Evolutionary conservation across 108 stramenopile species (phyloP).

Genomic region (Cyclotella kingstonii): DNA sequence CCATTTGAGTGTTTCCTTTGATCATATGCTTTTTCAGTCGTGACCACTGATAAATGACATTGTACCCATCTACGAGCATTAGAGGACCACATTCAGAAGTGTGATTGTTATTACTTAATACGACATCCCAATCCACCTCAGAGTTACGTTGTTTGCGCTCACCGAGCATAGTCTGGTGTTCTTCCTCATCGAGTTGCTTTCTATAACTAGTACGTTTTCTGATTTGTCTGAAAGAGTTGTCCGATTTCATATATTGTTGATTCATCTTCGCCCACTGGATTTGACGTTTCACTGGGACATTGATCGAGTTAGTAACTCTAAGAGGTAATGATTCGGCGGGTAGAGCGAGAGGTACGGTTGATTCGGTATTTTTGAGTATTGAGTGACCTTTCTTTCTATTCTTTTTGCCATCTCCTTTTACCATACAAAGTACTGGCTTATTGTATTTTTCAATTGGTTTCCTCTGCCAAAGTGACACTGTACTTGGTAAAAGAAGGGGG

Average conservation of each 20-base stretch:
- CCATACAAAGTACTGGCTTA: constrained; percentile 36
- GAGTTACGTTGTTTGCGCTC: constrained; percentile 57
- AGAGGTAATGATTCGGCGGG: constrained; percentile 29
- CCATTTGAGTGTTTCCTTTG: constrained; percentile 55
- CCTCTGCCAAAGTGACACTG: too few relatives aligned
- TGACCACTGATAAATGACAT: constrained; percentile 82
- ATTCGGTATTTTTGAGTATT: constrained; percentile 3
- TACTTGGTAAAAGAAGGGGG: too few relatives aligned
- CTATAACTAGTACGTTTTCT: constrained; percentile 61
- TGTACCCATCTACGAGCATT: constrained; percentile 86
- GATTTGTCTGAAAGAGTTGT: constrained; percentile 60
- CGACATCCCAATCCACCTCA: constrained; percentile 82
- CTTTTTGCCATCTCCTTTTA: constrained; percentile 75
- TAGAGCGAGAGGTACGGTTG: constrained; percentile 8
- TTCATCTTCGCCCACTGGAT: constrained; percentile 66
- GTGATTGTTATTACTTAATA: constrained; percentile 55
- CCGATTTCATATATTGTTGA: constrained; percentile 45
- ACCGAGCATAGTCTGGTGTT: constrained; percentile 54
- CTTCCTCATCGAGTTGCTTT: constrained; percentile 61
- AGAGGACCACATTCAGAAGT: constrained; percentile 61
- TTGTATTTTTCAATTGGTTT: neutral
- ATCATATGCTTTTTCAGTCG: constrained; percentile 83
- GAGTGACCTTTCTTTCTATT: constrained; percentile 56
- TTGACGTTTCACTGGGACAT: constrained; percentile 73
- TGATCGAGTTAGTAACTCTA: constrained; percentile 69